phyloP scores from a whole-genome alignment of 176 grass and related monocot genomes.

The Aegilops tauschii region DNA sequence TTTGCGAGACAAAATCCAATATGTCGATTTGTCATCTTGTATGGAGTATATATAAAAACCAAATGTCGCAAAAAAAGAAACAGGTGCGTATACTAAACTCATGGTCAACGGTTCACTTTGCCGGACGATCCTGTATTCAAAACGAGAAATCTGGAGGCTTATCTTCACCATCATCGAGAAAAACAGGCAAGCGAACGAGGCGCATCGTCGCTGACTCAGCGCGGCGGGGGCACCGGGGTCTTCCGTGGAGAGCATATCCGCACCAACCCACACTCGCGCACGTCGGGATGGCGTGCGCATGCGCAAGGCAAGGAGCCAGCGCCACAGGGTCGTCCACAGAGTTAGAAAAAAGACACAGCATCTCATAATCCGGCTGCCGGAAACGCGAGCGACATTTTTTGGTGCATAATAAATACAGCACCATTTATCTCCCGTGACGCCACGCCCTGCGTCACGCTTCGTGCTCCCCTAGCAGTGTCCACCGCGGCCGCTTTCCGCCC shows the following conservation, averaged over 20 bases:
- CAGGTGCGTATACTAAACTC: no score
- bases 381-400: neutral
- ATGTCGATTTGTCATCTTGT: no score
- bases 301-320: neutral
- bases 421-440: neutral
- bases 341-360: neutral
- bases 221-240: neutral
- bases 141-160: neutral
- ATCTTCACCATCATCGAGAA: neutral
- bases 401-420: neutral
- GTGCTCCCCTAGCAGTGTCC: neutral
- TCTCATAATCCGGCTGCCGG: neutral
- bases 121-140: no score
- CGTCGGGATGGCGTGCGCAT: neutral
- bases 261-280: neutral
- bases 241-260: neutral
- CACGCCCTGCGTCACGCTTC: neutral
- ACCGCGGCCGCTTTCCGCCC: neutral
- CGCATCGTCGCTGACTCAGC: neutral
- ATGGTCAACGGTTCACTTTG: no score
- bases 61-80: no score
- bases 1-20: no score
- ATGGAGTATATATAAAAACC: no score
- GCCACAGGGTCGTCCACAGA: neutral
- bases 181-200: neutral